Evolutionary conservation across 768 basidiomycete genomes (phyloP).

Genomic region (Collybiopsis confluens): DNA sequence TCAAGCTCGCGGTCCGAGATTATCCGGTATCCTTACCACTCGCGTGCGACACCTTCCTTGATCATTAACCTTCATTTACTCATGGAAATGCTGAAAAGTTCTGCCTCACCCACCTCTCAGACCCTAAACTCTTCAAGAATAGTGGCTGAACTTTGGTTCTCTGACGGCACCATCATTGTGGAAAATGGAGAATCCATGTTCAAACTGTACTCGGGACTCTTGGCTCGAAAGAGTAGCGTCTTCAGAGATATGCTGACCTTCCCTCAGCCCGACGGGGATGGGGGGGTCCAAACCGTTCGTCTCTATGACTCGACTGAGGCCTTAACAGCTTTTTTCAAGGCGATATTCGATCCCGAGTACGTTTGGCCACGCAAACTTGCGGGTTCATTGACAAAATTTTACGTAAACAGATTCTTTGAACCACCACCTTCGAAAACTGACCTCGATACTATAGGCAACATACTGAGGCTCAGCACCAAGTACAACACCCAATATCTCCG

Average conservation of each 20-base stretch:
- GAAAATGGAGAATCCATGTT: slow-evolving; percentile 30
- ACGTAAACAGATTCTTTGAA: slow-evolving; percentile 25
- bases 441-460: slow-evolving; percentile 25
- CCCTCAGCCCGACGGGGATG: slow-evolving; percentile 27
- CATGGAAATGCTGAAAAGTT: no score
- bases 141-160: slow-evolving; percentile 25
- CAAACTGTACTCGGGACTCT: slow-evolving; percentile 30
- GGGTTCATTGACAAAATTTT: background rate
- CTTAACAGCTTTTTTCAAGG: slow-evolving; percentile 29
- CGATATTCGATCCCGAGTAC: slow-evolving; percentile 19
- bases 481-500: slow-evolving; percentile 34
- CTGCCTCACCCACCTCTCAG: background rate
- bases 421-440: slow-evolving; percentile 28
- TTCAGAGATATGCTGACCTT: slow-evolving; percentile 36
- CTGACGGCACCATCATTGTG: slow-evolving; percentile 38
- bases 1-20: no score
- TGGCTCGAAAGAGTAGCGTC: slow-evolving; percentile 29
- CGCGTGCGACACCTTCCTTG: background rate
- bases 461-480: slow-evolving; percentile 35
- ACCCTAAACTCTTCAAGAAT: background rate
- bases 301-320: slow-evolving; percentile 31
- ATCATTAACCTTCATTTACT: background rate
- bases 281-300: slow-evolving; percentile 25
- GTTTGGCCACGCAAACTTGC: background rate
- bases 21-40: no score